These are phyloP conservation scores for Pueraria montana DNA, from an alignment of 306 rosid species.

Conservation along the genomic window DNA sequence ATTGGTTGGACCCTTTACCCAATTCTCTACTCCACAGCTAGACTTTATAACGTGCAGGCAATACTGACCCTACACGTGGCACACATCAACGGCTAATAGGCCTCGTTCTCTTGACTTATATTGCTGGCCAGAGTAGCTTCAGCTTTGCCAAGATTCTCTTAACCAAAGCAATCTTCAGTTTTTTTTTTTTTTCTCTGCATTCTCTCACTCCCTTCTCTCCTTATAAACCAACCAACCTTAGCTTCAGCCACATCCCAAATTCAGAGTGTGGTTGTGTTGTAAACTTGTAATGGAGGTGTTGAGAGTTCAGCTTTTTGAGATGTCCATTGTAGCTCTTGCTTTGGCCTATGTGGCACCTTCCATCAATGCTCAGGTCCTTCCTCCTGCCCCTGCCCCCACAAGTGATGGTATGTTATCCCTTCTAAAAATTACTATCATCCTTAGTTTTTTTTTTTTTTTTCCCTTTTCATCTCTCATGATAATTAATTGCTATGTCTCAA, in stretches of 20 bases:
- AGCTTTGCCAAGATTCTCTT: slow-evolving; percentile 51
- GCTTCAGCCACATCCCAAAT: neutral
- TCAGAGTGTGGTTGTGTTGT: neutral
- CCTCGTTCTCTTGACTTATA: slow-evolving; percentile 18
- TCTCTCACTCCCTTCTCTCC: neutral
- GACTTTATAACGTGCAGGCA: slow-evolving; percentile 56
- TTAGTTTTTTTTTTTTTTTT: neutral
- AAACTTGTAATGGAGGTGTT: slow-evolving; percentile 59
- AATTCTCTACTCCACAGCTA: slow-evolving; percentile 45
- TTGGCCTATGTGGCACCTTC: slow-evolving; percentile 58
- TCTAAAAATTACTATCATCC: neutral
- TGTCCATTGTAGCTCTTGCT: slow-evolving; percentile 55
- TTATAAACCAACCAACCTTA: slow-evolving; percentile 21
- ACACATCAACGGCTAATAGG: slow-evolving; percentile 40
- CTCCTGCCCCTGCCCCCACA: slow-evolving; percentile 78
- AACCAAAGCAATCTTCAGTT: slow-evolving; percentile 17
- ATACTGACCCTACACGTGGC: slow-evolving; percentile 54
- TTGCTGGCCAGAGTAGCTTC: slow-evolving; percentile 57
- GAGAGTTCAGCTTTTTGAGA: slow-evolving; percentile 55
- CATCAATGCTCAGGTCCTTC: slow-evolving; percentile 62
- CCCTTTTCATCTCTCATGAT: neutral
- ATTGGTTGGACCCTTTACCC: neutral
- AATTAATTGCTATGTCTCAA: neutral
- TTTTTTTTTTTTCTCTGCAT: too few species aligned
- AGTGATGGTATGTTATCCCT: slow-evolving; percentile 64